phyloP scores from a whole-genome alignment of 2,329 filamentous ascomycete species.

The Nemania bipapillata region DNA sequence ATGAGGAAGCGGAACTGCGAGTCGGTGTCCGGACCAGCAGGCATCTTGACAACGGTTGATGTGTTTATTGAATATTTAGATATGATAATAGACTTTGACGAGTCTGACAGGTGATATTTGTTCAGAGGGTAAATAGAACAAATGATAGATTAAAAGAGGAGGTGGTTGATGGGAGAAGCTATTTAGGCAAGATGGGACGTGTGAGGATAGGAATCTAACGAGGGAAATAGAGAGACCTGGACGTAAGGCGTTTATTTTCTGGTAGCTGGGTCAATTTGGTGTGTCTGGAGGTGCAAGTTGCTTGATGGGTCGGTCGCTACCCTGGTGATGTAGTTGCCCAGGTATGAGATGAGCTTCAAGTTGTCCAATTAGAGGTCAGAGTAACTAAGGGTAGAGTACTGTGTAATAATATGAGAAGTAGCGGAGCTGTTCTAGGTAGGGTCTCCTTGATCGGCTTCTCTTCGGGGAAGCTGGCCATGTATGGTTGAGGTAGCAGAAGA shows the following conservation, averaged over 20 bases:
- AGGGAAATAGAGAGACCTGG: not conserved
- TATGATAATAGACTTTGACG: not conserved
- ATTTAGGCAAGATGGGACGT: not conserved
- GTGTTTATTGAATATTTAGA: not conserved
- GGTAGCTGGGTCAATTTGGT: not conserved
- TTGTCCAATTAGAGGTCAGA: not conserved
- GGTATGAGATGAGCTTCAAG: not conserved
- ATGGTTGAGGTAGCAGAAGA: not conserved
- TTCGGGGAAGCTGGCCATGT: not conserved
- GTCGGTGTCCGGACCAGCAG: conserved; percentile 59
- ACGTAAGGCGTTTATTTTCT: not conserved
- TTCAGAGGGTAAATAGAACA: not conserved
- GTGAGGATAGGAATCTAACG: not conserved
- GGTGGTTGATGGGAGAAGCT: not conserved
- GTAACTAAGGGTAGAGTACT: not conserved
- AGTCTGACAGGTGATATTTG: not conserved
- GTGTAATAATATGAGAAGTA: not conserved
- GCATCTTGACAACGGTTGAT: conserved; percentile 55
- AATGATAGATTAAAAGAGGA: not conserved
- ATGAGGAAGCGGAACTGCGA: conserved; percentile 73
- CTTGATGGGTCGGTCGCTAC: not conserved
- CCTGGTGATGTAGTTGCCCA: not conserved
- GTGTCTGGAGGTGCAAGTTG: not conserved
- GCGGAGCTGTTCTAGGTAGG: not conserved
- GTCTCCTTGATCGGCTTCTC: not conserved